These are phyloP conservation scores for Oryza nivara DNA, from an alignment of 176 grass and related monocot species.

Conservation along the genomic window DNA sequence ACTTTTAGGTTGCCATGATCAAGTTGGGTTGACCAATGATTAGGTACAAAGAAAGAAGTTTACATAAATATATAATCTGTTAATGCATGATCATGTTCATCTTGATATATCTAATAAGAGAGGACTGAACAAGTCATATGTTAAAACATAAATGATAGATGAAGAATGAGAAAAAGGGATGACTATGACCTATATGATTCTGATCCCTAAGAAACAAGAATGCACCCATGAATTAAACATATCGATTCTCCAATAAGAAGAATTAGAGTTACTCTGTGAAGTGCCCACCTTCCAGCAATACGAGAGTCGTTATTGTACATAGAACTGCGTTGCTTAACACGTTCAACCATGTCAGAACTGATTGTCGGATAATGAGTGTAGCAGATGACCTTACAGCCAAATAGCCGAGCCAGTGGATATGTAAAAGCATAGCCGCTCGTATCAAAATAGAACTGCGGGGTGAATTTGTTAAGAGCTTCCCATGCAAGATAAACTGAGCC, in stretches of 20 bases:
- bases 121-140: neutral
- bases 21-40: neutral
- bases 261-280: neutral
- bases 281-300: constrained; percentile 73
- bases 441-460: constrained; percentile 81
- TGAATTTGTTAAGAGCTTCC: constrained; percentile 83
- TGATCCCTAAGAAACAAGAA: constrained; percentile 16
- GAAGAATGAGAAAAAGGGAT: neutral
- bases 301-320: constrained; percentile 91
- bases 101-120: constrained; percentile 5
- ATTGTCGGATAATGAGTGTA: constrained; percentile 98
- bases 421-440: constrained; percentile 98
- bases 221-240: neutral
- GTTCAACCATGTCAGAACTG: constrained; percentile 92
- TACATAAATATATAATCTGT: neutral
- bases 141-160: neutral
- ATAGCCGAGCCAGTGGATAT: constrained; percentile 80
- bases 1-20: neutral
- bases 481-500: constrained; percentile 89
- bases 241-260: neutral
- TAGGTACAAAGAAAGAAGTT: neutral
- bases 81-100: neutral
- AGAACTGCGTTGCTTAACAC: constrained; percentile 65
- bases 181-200: neutral
- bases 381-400: constrained; percentile 87